A percentile compares a stretch with the other conserved stretches of the same genome.
Evolutionary conservation across 192 early-diverging fungal species (phyloP).

Genomic region (Linnemannia exigua): DNA sequence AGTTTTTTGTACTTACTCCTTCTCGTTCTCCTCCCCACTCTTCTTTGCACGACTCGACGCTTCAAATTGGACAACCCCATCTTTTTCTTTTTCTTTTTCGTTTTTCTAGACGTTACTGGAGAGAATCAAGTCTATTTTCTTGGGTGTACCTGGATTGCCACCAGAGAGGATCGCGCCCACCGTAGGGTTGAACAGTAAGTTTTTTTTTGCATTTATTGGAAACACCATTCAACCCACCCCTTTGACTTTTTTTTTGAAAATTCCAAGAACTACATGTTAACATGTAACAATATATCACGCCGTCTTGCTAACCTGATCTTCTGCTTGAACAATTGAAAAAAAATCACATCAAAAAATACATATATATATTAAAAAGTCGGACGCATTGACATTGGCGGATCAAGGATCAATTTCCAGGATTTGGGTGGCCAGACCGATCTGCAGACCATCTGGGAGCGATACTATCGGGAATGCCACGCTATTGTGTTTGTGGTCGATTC

Average conservation of each 20-base stretch:
- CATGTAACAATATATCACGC: not conserved
- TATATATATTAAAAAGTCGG: conserved; percentile 70
- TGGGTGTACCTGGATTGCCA: conserved; percentile 77
- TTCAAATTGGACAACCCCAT: not conserved
- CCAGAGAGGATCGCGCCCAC: conserved; percentile 95
- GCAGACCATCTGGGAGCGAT: conserved; percentile 92
- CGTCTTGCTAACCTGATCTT: not conserved
- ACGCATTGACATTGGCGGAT: conserved; percentile 77
- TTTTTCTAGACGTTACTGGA: conserved; percentile 88
- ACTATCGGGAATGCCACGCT: conserved; percentile 94
- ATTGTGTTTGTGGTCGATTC: conserved; percentile 96
- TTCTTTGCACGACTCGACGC: not conserved
- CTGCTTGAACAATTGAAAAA: no score
- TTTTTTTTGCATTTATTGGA: conserved; percentile 17
- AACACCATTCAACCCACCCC: no score
- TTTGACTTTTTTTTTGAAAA: no score
- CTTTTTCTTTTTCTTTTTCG: not conserved
- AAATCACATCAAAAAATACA: no score
- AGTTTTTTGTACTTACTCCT: conserved; percentile 2
- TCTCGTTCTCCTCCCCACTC: not conserved
- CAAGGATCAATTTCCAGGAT: conserved; percentile 94
- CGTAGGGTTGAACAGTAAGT: conserved; percentile 92
- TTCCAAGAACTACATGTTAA: no score
- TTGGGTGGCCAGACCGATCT: conserved; percentile 93
- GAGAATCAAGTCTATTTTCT: conserved; percentile 86